Conservation (phyloP, 306 rosid genomes). For the Cucurbita ficifolia region DNA sequence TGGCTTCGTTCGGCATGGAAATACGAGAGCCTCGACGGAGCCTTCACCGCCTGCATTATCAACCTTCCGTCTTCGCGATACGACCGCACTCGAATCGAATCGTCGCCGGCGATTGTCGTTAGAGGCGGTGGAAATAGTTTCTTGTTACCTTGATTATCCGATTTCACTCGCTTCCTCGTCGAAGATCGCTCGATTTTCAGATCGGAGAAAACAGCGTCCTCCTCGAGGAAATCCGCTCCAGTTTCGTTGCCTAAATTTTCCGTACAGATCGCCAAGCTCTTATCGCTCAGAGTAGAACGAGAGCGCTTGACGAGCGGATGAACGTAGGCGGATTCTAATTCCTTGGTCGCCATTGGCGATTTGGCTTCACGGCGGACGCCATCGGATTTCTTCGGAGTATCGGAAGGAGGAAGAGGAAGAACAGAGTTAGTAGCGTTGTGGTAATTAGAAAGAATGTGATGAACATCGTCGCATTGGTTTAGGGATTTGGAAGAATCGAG, state of each 20-base stretch:
- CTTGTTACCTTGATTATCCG: conserved; percentile 1
- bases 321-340: conserved; percentile 24
- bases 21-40: conserved; percentile 25
- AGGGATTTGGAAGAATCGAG: not conserved
- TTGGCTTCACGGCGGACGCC: not conserved
- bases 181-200: conserved; percentile 4
- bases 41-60: conserved; percentile 45
- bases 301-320: conserved; percentile 49
- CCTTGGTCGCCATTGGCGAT: not conserved
- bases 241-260: conserved; percentile 81
- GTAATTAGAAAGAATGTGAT: not conserved
- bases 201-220: conserved; percentile 21
- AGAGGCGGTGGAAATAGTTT: conserved; percentile 73
- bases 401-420: conserved; percentile 17
- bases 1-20: conserved; percentile 63
- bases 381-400: not conserved
- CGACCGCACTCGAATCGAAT: conserved; percentile 44
- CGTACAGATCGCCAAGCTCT: conserved; percentile 64
- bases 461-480: not conserved
- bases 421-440: not conserved
- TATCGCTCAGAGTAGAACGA: conserved; percentile 26
- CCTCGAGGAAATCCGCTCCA: conserved; percentile 40
- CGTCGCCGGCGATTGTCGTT: conserved; percentile 67
- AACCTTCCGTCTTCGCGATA: conserved; percentile 72
- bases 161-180: conserved; percentile 25